A percentile compares a stretch with the other conserved stretches of the same genome.
Conservation (phyloP, 108 stramenopile species). For the Seminavis robusta region DNA sequence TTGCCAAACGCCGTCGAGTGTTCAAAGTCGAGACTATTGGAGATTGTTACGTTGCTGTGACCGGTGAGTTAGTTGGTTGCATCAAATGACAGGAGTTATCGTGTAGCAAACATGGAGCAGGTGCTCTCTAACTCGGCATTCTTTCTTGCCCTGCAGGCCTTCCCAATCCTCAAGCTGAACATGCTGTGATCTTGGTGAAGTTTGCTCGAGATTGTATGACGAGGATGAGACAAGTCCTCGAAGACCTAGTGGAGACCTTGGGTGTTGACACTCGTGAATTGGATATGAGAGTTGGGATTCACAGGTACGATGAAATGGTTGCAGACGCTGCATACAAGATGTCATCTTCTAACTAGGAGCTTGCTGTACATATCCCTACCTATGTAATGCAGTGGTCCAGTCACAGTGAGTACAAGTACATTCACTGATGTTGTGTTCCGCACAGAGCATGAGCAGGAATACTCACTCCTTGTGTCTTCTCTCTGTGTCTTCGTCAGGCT, state of each 20-base stretch:
- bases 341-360: no score
- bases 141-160: conserved; percentile 13
- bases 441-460: conserved; percentile 31
- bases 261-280: no score
- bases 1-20: conserved; percentile 25
- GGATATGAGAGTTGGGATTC: conserved; percentile 18
- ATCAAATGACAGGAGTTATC: neutral
- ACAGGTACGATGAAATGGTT: conserved; percentile 11
- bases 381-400: no score
- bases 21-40: conserved; percentile 40
- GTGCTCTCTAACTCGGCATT: conserved; percentile 3
- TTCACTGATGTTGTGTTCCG: no score
- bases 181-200: no score
- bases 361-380: no score
- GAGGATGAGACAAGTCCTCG: conserved; percentile 15
- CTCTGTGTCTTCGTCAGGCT: conserved; percentile 36
- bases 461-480: conserved; percentile 21
- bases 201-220: conserved; percentile 14
- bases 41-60: conserved; percentile 21
- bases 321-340: no score
- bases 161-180: no score
- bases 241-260: conserved; percentile 22
- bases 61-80: neutral
- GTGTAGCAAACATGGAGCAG: conserved; percentile 1
- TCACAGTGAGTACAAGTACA: no score